Evolutionary conservation across 805 yeast genomes (phyloP).

Genomic region (Wickerhamiella sergipiensis): DNA sequence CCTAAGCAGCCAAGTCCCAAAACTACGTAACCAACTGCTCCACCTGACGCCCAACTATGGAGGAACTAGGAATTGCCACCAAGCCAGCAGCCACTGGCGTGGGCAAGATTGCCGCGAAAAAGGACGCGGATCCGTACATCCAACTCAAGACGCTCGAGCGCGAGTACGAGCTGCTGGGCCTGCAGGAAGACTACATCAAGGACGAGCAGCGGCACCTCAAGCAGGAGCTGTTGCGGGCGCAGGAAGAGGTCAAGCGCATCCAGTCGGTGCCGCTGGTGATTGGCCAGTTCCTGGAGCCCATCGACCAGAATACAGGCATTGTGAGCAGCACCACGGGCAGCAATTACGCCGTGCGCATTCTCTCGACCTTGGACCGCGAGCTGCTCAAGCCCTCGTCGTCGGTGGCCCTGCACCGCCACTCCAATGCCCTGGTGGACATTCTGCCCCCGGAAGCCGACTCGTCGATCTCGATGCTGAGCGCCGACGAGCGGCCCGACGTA

Average conservation of each 20-base stretch:
- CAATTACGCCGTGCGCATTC: constrained; percentile 87
- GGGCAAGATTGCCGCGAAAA: background rate
- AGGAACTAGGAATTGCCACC: background rate
- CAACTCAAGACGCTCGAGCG: constrained; percentile 80
- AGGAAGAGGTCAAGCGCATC: constrained; percentile 95
- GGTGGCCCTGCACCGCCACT: constrained; percentile 96
- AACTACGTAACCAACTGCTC: background rate
- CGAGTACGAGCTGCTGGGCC: constrained; percentile 65
- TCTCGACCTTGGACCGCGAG: constrained; percentile 90
- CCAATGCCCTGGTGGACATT: constrained; percentile 93
- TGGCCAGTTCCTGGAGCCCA: constrained; percentile 95
- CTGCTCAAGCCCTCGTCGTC: constrained; percentile 86
- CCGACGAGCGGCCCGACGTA: constrained; percentile 89
- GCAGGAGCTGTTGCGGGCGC: constrained; percentile 89
- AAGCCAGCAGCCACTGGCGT: background rate
- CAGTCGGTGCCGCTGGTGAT: constrained; percentile 96
- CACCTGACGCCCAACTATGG: background rate
- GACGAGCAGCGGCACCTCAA: constrained; percentile 96
- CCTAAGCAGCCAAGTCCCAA: background rate
- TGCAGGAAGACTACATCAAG: constrained; percentile 94
- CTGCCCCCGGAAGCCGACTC: constrained; percentile 98
- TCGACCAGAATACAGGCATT: constrained; percentile 91
- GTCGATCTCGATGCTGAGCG: constrained; percentile 85
- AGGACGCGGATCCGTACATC: constrained; percentile 54
- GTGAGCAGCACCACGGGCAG: constrained; percentile 97